Evolutionary conservation across 345 rosid genomes (phyloP), one percentile per base, ranked within the genome.

Genomic region (Euphorbia lathyris): DNA sequence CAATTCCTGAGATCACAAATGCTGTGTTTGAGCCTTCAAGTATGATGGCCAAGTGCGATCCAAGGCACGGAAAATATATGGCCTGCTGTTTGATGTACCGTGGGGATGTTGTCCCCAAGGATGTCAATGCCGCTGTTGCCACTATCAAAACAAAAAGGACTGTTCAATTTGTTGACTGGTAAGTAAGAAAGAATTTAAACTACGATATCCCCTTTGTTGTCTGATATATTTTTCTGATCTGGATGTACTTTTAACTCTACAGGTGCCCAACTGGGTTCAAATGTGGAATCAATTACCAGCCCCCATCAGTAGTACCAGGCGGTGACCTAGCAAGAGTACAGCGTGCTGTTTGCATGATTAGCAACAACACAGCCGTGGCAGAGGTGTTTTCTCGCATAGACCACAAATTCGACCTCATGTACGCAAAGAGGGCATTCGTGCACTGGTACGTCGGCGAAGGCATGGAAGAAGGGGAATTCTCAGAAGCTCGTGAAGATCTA

Each of bases 361-460:
- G 81, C 78, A 78, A 78, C 72, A 78, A 78, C 78, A 78, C 81
- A 32, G 81, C 81, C 14, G 81, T 78, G 74, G 81, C 81, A 14
- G 81, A 78, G 66, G 81, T 78, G 68, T 78, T 78, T 68, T 70
- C 81, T 7, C 77, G 81, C 58, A 74, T 78, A 25, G 78, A 78
- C 69, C 78, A 74, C 62, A 78, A 78, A 40, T 78, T 78, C 16
- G 81, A 78, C 70, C 81, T 78, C 69, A 77, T 77, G 80, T 77
- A 77, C 55, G 68, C 80, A 34, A 77, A 77, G 80, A 73, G 80
- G 67, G 80, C 81, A 29, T 78, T 78, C 50, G 81, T 78, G 58
- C 81, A 78, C 65, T 78, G 81, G 81, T 78, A 78, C 47, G 81
- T 78, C 3, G 81, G 81, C 50, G 81, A 78, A 70, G 81, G 81